These are phyloP conservation scores for Metschnikowia drakensbergensis DNA, from an alignment of 805 yeast species.

Conservation along the genomic window DNA sequence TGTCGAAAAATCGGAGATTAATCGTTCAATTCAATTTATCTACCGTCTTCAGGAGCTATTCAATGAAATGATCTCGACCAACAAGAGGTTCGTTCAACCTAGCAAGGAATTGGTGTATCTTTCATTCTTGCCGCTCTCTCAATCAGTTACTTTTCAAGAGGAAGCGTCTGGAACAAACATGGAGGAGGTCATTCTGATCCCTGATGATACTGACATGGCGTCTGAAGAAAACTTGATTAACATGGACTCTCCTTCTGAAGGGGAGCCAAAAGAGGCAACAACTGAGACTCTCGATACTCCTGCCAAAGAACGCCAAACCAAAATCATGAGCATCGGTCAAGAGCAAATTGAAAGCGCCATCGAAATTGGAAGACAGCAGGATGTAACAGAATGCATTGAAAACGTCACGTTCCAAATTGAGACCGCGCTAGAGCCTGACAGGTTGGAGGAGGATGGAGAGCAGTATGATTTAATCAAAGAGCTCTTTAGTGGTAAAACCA, in stretches of 20 bases:
- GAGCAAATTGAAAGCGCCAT: slow-evolving; percentile 72
- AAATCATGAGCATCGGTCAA: slow-evolving; percentile 39
- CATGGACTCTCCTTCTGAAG: neutral
- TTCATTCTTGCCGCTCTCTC: slow-evolving; percentile 73
- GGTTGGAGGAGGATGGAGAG: slow-evolving; percentile 66
- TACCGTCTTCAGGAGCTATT: slow-evolving; percentile 69
- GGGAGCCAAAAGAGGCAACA: neutral
- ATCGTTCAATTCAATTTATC: slow-evolving; percentile 78
- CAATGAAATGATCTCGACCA: slow-evolving; percentile 60
- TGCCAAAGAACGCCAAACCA: slow-evolving; percentile 8
- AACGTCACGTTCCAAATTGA: slow-evolving; percentile 89
- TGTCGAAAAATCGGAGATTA: slow-evolving; percentile 74
- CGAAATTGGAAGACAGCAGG: slow-evolving; percentile 90
- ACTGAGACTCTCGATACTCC: neutral
- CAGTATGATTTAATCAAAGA: slow-evolving; percentile 78
- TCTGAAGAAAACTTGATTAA: neutral
- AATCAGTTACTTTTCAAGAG: slow-evolving; percentile 55
- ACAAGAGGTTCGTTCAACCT: slow-evolving; percentile 69
- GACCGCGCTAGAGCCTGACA: slow-evolving; percentile 71
- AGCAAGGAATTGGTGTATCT: slow-evolving; percentile 79
- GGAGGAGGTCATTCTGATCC: slow-evolving; percentile 1
- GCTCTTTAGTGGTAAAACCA: slow-evolving; percentile 80
- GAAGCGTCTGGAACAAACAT: slow-evolving; percentile 5
- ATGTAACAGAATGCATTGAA: slow-evolving; percentile 95
- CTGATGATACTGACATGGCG: neutral